A percentile compares a stretch with the other conserved stretches of the same genome.
Evolutionary conservation across 2,329 filamentous ascomycete species (phyloP).

Genomic region (Calonectria pseudoturangicola): DNA sequence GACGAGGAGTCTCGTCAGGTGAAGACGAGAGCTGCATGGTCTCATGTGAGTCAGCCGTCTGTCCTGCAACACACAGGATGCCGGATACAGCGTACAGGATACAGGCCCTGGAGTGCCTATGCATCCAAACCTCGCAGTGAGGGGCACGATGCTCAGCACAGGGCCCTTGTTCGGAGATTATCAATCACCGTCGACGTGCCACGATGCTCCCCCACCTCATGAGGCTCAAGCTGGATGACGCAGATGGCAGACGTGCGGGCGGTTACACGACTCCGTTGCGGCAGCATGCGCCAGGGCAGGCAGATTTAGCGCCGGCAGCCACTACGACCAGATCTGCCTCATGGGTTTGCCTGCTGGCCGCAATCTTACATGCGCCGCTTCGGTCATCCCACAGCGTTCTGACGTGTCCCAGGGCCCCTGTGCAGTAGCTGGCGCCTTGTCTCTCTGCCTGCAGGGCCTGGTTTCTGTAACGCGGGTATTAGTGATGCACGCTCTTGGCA

Average conservation of each 20-base stretch:
- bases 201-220: constrained; percentile 1
- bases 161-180: background rate
- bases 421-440: background rate
- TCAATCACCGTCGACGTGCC: constrained; percentile 6
- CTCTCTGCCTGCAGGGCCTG: background rate
- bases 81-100: no score
- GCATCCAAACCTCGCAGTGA: background rate
- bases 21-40: background rate
- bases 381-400: constrained; percentile 21
- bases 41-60: constrained; percentile 15
- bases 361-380: constrained; percentile 19
- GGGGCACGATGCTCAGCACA: background rate
- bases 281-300: constrained; percentile 6
- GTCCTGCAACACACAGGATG: background rate
- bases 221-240: constrained; percentile 27
- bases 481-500: background rate
- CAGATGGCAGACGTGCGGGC: constrained; percentile 13
- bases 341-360: constrained; percentile 19
- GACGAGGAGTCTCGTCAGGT: background rate
- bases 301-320: constrained; percentile 25
- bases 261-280: constrained; percentile 2
- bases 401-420: constrained; percentile 4
- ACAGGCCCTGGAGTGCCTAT: background rate
- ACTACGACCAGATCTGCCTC: constrained; percentile 17
- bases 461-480: background rate